Evolutionary conservation across 2,329 filamentous ascomycete genomes (phyloP).

Genomic region (Neopestalotiopsis clavispora): DNA sequence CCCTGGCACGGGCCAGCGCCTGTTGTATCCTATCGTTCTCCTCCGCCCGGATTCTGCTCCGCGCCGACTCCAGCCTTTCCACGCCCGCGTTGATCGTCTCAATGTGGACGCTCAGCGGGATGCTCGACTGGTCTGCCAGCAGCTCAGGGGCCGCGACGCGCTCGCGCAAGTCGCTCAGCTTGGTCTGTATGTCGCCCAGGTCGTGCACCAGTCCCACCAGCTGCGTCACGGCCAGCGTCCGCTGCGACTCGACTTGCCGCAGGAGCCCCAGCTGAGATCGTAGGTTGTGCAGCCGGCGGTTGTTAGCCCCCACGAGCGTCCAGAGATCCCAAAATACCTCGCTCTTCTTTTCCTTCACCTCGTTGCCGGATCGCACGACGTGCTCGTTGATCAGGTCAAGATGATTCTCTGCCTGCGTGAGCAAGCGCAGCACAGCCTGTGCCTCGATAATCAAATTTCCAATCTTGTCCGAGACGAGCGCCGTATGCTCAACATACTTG

Average conservation of each 20-base stretch:
- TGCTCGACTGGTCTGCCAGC: constrained; percentile 51
- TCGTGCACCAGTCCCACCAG: constrained; percentile 74
- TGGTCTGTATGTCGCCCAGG: constrained; percentile 73
- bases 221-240: constrained; percentile 68
- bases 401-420: constrained; percentile 71
- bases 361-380: constrained; percentile 65
- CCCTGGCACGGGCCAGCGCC: constrained; percentile 53
- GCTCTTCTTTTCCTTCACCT: constrained; percentile 62
- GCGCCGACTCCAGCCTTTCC: constrained; percentile 70
- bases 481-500: constrained; percentile 76
- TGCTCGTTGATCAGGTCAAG: constrained; percentile 74
- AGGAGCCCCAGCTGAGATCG: constrained; percentile 69
- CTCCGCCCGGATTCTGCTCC: constrained; percentile 61
- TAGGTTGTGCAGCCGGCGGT: constrained; percentile 62
- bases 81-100: constrained; percentile 75
- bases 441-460: constrained; percentile 71
- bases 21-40: constrained; percentile 64
- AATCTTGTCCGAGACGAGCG: constrained; percentile 73
- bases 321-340: constrained; percentile 73
- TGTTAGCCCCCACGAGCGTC: constrained; percentile 76
- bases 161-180: constrained; percentile 73
- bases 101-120: constrained; percentile 76
- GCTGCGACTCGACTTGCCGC: constrained; percentile 67
- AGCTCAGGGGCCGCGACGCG: constrained; percentile 71
- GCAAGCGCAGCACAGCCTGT: constrained; percentile 66